Percentiles rank a stretch among this genome's conserved stretches.
Conservation (phyloP, 129 eudicot genomes). For the Arctium minus region DNA sequence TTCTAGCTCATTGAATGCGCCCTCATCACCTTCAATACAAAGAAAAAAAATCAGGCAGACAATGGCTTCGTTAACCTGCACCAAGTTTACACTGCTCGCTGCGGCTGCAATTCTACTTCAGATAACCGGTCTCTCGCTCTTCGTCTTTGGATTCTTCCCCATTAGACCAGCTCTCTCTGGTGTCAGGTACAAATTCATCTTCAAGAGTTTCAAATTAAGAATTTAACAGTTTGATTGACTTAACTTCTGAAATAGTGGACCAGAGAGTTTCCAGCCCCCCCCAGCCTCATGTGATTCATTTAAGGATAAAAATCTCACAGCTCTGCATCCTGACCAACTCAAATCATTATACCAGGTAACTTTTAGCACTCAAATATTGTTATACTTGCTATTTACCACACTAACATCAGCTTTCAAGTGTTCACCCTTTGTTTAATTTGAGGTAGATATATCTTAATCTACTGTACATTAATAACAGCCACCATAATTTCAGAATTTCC, state of each 20-base stretch:
- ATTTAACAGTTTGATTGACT: background rate
- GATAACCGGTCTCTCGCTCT: constrained; percentile 67
- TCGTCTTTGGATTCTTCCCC: constrained; percentile 88
- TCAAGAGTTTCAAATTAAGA: background rate
- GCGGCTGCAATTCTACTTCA: constrained; percentile 49
- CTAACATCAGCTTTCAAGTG: background rate
- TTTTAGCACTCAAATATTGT: background rate
- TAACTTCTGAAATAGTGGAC: constrained; percentile 41
- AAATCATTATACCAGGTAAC: constrained; percentile 62
- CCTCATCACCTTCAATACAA: background rate
- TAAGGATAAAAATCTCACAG: constrained; percentile 34
- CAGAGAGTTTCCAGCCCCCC: constrained; percentile 70
- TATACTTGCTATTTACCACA: background rate
- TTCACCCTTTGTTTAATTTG: background rate
- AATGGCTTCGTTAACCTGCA: constrained; percentile 47
- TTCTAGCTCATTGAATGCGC: background rate
- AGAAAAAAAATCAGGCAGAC: background rate
- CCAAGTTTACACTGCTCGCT: constrained; percentile 44
- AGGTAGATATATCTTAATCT: background rate
- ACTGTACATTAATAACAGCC: background rate
- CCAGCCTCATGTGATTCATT: constrained; percentile 26
- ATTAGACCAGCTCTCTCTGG: constrained; percentile 84
- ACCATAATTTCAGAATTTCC: background rate
- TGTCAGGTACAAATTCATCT: constrained; percentile 39
- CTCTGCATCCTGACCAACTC: constrained; percentile 50